These are phyloP conservation scores for Metroxylon sagu DNA, from an alignment of 176 grass and related monocot species.

Conservation along the genomic window DNA sequence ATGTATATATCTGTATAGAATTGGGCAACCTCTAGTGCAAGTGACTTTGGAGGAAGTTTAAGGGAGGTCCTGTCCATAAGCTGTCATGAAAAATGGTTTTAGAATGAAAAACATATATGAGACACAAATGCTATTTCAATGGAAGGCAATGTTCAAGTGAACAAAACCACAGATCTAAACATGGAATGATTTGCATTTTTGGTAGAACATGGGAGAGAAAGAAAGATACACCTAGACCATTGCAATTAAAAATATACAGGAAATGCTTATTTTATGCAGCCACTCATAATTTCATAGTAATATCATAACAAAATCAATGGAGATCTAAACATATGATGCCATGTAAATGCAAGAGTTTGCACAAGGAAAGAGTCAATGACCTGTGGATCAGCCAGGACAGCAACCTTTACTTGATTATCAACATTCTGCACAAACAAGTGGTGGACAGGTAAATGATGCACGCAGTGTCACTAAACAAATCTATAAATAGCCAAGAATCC, in stretches of 20 bases:
- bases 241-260: no score
- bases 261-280: no score
- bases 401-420: conserved; percentile 53
- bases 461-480: no score
- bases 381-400: conserved; percentile 89
- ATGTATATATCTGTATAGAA: conserved; percentile 96
- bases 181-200: no score
- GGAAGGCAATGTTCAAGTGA: not conserved
- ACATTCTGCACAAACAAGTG: not conserved
- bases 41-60: conserved; percentile 48
- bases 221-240: no score
- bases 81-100: conserved; percentile 34
- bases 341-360: not conserved
- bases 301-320: not conserved
- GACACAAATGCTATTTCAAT: not conserved
- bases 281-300: not conserved
- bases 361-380: conserved; percentile 19
- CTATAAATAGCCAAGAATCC: no score
- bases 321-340: not conserved
- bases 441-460: not conserved
- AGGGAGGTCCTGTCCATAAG: conserved; percentile 88
- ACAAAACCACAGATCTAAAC: no score
- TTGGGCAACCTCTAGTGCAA: conserved; percentile 56
- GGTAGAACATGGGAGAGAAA: no score
- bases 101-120: not conserved